Evolutionary conservation across 192 early-diverging fungal genomes (phyloP), one percentile per base, ranked within the genome.

Genomic region (Jimgerdemannia flammicorona): DNA sequence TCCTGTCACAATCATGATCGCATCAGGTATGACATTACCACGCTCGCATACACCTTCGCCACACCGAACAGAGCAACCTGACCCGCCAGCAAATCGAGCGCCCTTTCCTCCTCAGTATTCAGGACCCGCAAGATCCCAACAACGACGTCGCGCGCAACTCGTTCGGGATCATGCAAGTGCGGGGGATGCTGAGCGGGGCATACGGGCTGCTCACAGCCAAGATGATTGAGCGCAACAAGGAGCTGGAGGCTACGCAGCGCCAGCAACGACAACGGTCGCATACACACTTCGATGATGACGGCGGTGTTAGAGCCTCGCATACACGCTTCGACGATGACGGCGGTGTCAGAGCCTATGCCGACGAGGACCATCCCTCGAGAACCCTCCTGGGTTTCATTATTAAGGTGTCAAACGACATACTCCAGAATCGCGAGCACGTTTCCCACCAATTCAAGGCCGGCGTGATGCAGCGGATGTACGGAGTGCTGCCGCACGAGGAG

Each of bases 111-210:
- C 80, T 87, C 44, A 77, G 84, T 3, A 88, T 91, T 41, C 77
- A 80, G 75, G 90, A 91, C 42, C 90, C 90, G 0, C 78, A 73
- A 49, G 90, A 91, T 64, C 4, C 67, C 4, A 75, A 77, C 6
- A 91, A 91, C 67, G 87, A 91, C 67, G 84, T 91, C 9, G 19
- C 67, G 6, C 7, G 67, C 7, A 19, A 19, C 40, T 40, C 29
- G 9, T 68, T 68, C 40, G 67, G 9, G 29, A 68, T 68, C 29
- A 9, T 41, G 9, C 6, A 6, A 20, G 40, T 68, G 9, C 19
- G 40, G 6, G 40, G 40, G 0, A 19, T 41, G 29, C 40, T 68
- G 7, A 40, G 9, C 67, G 29, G 40, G 6, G 67, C 29, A 6
- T 68, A 40, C 40, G 67, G 19, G 19, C 7, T 10, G 9, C 67